Base-by-base conservation (phyloP, 2,329 filamentous ascomycete species). In the Microthyrium microscopicum region DNA sequence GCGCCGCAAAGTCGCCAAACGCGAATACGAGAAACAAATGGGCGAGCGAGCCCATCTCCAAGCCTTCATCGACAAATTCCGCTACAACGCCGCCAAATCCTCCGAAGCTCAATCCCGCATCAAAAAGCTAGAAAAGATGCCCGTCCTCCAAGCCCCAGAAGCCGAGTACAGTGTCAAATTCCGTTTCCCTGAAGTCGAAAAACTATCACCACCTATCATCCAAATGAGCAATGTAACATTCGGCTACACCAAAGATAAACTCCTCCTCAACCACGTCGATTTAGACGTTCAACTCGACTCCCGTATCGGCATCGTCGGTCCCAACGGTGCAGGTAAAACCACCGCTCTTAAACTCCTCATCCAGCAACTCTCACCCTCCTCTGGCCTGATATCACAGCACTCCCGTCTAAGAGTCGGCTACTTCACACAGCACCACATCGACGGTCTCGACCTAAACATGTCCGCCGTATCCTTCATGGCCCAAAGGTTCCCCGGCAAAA, bases 1-100 rank as follows among this genome's bases (percentile, higher is more conserved):
- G 58, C 77, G 89, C 42, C 80, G 87, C 54, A 98, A 98, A 73
- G 85, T 81, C 29, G 84, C 85, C 27, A 87, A 89, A 66, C 77
- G 83, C 48, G 89, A 98, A 57, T 98, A 98, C 58, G 89, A 98
- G 58, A 95, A 91, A 58, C 89, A 98, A 53, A 93, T 95, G 83
- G 83, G 69, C 1, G 74, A 87, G 56, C 72, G 89, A 45, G 83
- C 84, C 20, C 89, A 98, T 64, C 61, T 98, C 41, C 89, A 98
- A 62, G 77, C 82, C 19, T 98, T 98, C 58, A 98, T 98, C 60
- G 89, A 98, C 69, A 98, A 98, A 61, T 98, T 98, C 68, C 75
- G 89, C 34, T 98, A 98, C 68, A 98, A 98, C 52, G 89, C 89
- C 19, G 89, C 87, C 49, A 98, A 98, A 57, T 94, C 89, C 1